Base-by-base conservation (phyloP, 2,329 filamentous ascomycete genomes). In the Penicillium italicum region DNA sequence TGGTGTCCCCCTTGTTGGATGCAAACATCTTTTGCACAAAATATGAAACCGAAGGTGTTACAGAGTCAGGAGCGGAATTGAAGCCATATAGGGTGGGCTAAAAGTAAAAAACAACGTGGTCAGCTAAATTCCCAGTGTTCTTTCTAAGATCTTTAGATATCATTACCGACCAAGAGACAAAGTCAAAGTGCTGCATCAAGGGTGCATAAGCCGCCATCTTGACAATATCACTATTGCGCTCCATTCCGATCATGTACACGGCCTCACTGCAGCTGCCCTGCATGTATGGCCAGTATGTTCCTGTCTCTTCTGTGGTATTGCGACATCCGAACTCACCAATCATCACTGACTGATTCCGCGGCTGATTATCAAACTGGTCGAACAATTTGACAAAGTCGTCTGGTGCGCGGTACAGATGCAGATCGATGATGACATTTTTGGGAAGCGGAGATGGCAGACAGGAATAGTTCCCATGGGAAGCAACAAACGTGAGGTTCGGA, bases 221-320 rank as follows among this genome's bases (percentile, higher is more conserved):
- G 2, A 76, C 68, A 3, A 73, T 63, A 46, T 75, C 69, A 3
- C 70, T 70, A 54, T 76, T 76, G 22, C 72, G 61, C 56, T 73
- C 69, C 48, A 71, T 62, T 1, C 85, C 83, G 57, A 88, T 81
- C 51, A 88, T 77, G 50, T 81, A 85, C 10, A 88, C 77, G 10
- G 84, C 85, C 68, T 89, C 86, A 14, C 80, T 81, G 8, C 88
- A 83, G 33, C 80, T 77, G 18, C 84, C 84, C 45, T 67, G 67
- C 62, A 72, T 65, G 31, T 62, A 70, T 1, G 64, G 58, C 66
- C 66, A 66, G 46, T 60, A 66, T 1, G 56, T 51, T 3, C 65
- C 63, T 18, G 58, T 48, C 1, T 61, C 47, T 18, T 50, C 20
- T 10, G 49, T 54, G 1, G 60, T 61, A 42, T 69, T 68, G 0